These are phyloP conservation scores for Raddia distichophylla DNA, from an alignment of 176 grass and related monocot species.

Conservation along the genomic window DNA sequence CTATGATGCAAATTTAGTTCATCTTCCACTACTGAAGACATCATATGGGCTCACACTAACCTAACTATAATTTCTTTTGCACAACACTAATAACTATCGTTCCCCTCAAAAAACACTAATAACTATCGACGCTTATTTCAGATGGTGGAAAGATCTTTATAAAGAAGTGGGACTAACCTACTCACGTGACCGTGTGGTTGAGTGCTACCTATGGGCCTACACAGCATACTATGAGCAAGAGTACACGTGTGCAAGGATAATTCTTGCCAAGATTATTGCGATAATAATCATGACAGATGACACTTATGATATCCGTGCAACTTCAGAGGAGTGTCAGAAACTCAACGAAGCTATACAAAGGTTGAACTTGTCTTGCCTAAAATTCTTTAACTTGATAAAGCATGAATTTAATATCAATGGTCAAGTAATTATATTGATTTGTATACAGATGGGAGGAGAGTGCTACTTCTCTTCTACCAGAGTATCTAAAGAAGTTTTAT, in stretches of 20 bases:
- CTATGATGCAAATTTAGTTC: too few species aligned
- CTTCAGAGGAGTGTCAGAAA: constrained; percentile 40
- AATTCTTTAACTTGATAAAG: not conserved
- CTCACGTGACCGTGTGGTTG: constrained; percentile 45
- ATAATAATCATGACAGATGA: constrained; percentile 48
- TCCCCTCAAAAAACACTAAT: too few species aligned
- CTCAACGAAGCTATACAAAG: constrained; percentile 52
- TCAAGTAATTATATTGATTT: not conserved
- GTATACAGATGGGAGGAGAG: constrained; percentile 41
- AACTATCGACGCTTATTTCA: not conserved
- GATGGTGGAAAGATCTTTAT: constrained; percentile 55
- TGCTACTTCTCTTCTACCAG: constrained; percentile 25
- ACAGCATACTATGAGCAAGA: constrained; percentile 45
- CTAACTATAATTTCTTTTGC: too few species aligned
- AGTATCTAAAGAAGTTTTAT: constrained; percentile 40
- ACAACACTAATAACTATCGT: too few species aligned
- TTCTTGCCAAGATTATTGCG: constrained; percentile 43
- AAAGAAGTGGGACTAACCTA: constrained; percentile 32
- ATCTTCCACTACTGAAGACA: too few species aligned
- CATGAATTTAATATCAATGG: not conserved
- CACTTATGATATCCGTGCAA: constrained; percentile 47
- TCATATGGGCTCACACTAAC: too few species aligned
- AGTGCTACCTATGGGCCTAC: constrained; percentile 47
- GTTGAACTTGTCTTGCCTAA: constrained; percentile 16
- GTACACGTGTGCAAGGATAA: constrained; percentile 39